Evolutionary conservation across 805 yeast species (phyloP).

Genomic region (Starmera quercuum): DNA sequence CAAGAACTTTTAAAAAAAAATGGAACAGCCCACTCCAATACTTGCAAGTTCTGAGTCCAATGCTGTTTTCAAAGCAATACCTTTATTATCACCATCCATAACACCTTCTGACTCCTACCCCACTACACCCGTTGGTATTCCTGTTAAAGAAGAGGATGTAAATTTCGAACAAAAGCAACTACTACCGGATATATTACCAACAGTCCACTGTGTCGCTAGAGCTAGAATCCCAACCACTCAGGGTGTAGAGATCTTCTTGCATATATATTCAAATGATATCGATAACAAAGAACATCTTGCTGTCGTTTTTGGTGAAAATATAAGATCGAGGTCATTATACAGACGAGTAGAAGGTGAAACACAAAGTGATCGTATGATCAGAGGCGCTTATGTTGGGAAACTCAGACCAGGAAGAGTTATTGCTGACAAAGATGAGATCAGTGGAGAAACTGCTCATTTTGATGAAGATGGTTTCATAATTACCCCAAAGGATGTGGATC

Average conservation of each 20-base stretch:
- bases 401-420: conserved; percentile 75
- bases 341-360: conserved; percentile 58
- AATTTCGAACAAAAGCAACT: conserved; percentile 24
- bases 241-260: conserved; percentile 91
- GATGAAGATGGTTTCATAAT: conserved; percentile 32
- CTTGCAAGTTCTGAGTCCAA: background rate
- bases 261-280: conserved; percentile 75
- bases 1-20: background rate
- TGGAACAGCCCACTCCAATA: conserved; percentile 14
- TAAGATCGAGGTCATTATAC: conserved; percentile 71
- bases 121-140: conserved; percentile 20
- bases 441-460: conserved; percentile 31
- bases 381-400: conserved; percentile 94
- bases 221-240: conserved; percentile 95
- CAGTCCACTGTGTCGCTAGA: conserved; percentile 81
- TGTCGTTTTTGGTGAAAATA: conserved; percentile 90
- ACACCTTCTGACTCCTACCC: conserved; percentile 22
- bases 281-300: conserved; percentile 95
- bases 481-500: conserved; percentile 21
- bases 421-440: conserved; percentile 54
- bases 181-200: conserved; percentile 54
- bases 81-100: conserved; percentile 33
- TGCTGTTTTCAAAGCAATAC: conserved; percentile 26
- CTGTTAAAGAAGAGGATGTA: conserved; percentile 7
- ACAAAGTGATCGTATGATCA: conserved; percentile 92